Conservation (phyloP, 2,329 filamentous ascomycete genomes). For the Fusarium multiceps region DNA sequence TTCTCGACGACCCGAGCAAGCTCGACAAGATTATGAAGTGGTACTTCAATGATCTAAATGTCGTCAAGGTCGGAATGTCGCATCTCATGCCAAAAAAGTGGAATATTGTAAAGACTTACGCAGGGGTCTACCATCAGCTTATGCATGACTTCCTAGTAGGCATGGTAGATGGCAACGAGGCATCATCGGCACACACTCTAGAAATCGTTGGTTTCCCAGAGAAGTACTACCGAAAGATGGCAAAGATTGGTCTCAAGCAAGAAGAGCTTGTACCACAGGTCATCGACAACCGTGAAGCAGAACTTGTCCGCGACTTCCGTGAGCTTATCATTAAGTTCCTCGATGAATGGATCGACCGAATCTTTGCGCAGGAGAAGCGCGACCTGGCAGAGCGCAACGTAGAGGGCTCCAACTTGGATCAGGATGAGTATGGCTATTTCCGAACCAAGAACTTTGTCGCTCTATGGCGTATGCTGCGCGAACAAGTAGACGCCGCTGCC, state of each 20-base stretch:
- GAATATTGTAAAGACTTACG: slow-evolving; percentile 93
- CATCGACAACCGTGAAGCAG: slow-evolving; percentile 88
- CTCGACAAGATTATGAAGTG: slow-evolving; percentile 91
- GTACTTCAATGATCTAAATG: slow-evolving; percentile 98
- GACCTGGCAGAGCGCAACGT: slow-evolving; percentile 82
- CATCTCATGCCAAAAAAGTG: slow-evolving; percentile 94
- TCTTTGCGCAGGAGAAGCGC: slow-evolving; percentile 83
- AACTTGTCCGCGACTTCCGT: slow-evolving; percentile 93
- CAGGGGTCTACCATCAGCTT: slow-evolving; percentile 87
- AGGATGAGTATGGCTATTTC: slow-evolving; percentile 89
- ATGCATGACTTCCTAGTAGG: slow-evolving; percentile 95
- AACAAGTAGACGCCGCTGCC: slow-evolving; percentile 87
- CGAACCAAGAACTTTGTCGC: slow-evolving; percentile 92
- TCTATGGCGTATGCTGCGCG: slow-evolving; percentile 96
- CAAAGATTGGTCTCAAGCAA: slow-evolving; percentile 82
- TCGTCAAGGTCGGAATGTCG: slow-evolving; percentile 92
- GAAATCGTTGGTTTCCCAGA: slow-evolving; percentile 95
- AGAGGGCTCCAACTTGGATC: slow-evolving; percentile 81
- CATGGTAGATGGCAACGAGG: slow-evolving; percentile 84
- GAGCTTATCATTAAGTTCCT: slow-evolving; percentile 95
- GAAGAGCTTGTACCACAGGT: slow-evolving; percentile 86
- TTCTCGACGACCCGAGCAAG: slow-evolving; percentile 83
- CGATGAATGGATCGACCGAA: slow-evolving; percentile 97
- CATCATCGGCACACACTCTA: slow-evolving; percentile 88
- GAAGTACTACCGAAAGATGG: slow-evolving; percentile 97